Evolutionary conservation across 352 stramenopile genomes (phyloP), one percentile per base, ranked within the genome.

Genomic region (Phytophthora sp.): DNA sequence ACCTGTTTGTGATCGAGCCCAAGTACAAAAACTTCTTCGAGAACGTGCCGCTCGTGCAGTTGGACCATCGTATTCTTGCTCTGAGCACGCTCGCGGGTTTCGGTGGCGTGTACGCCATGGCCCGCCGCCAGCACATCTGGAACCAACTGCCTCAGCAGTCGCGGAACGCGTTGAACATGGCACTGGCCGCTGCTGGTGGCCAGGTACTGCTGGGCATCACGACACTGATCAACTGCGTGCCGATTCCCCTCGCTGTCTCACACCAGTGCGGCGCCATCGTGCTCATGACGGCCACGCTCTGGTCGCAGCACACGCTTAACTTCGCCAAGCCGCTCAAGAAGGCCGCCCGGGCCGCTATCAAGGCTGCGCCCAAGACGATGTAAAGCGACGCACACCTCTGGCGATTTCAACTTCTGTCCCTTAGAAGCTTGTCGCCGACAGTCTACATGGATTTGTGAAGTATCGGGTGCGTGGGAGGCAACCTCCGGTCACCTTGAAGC

Each of bases 21-120:
- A 88, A 79, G 65, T 98, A 95, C 73, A 85, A 84, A 54, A 99
- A 99, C 77, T 91, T 99, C 41, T 98, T 99, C 68, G 97, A 99
- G 72, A 99, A 99, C 73, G 98, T 98, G 50, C 95, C 97, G 16
- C 96, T 97, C n/a, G 98, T 99, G 60, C 98, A 99, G 76, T 94
- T 98, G 27, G 97, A 99, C 79, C 98, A 99, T 73, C 91, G 98
- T 36, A 38, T 98, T 15, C 85, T 99, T 20, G 98, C 97, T 9
- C 89, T 98, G 31, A 89, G 82, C 24, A 99, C 97, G 4, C 70
- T 96, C 38, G 71, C 56, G 49, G 84, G 72, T 79, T 98, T 78
- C 67, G 77, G 74, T 42, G 76, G 53, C 30, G 78, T 86, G 54
- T 94, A 94, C 63, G 80, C 55, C 20, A 73, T 96, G 51, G 84